Conservation (phyloP, 2,329 filamentous ascomycete genomes). For the Ascochyta lentis region DNA sequence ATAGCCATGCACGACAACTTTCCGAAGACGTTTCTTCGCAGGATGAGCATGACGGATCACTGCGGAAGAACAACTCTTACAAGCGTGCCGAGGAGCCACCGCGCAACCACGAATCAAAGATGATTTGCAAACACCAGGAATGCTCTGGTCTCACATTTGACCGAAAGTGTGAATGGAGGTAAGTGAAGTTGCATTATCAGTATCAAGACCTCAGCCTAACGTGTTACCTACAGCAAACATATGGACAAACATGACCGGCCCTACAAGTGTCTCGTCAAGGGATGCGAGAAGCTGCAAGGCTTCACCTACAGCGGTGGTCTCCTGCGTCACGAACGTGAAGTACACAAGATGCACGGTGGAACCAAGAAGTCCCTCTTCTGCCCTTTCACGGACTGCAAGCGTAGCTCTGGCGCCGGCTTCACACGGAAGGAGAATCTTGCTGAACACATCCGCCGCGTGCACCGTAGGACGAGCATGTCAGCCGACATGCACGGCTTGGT, state of each 20-base stretch:
- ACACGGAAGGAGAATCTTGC: slow-evolving; percentile 92
- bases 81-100: slow-evolving; percentile 59
- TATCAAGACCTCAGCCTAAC: background rate
- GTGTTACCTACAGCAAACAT: slow-evolving; percentile 72
- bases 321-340: slow-evolving; percentile 87
- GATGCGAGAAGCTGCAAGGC: slow-evolving; percentile 88
- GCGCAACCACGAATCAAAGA: slow-evolving; percentile 74
- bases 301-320: slow-evolving; percentile 96
- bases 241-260: slow-evolving; percentile 98
- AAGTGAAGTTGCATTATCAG: slow-evolving; percentile 52
- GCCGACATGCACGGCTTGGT: slow-evolving; percentile 44
- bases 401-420: slow-evolving; percentile 86
- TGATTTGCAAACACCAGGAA: slow-evolving; percentile 70
- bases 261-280: slow-evolving; percentile 82
- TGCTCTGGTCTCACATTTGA: slow-evolving; percentile 76
- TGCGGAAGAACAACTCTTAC: slow-evolving; percentile 47
- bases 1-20: slow-evolving; percentile 24
- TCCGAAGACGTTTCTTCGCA: slow-evolving; percentile 41
- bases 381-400: slow-evolving; percentile 85
- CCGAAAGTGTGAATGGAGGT: slow-evolving; percentile 94
- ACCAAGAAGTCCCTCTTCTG: slow-evolving; percentile 88
- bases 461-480: slow-evolving; percentile 56
- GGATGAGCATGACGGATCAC: slow-evolving; percentile 37
- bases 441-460: slow-evolving; percentile 90
- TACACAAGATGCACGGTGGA: slow-evolving; percentile 88